Evolutionary conservation across 345 rosid genomes (phyloP).

Genomic region (Capsella bursapastoris): DNA sequence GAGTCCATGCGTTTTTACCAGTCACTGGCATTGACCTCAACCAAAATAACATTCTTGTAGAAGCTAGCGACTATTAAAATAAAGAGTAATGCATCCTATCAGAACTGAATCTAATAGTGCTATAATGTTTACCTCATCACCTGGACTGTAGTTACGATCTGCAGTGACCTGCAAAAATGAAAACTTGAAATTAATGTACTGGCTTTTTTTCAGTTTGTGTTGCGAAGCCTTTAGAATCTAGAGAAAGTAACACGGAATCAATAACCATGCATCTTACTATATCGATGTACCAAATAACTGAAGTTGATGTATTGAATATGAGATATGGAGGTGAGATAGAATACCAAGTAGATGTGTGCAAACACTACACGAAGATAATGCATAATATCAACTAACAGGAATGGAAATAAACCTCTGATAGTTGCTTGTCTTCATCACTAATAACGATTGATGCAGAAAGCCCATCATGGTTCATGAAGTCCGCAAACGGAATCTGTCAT

Average conservation of each 20-base stretch:
- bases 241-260: not conserved
- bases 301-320: not conserved
- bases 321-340: constrained; percentile 22
- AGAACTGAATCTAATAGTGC: not conserved
- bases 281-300: not conserved
- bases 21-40: not conserved
- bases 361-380: constrained; percentile 12
- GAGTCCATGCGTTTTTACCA: constrained; percentile 5
- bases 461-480: constrained; percentile 85
- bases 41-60: constrained; percentile 6
- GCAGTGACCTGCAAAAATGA: constrained; percentile 66
- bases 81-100: not conserved
- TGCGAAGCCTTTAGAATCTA: not conserved
- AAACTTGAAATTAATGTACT: constrained; percentile 26
- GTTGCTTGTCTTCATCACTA: constrained; percentile 63
- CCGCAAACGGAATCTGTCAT: constrained; percentile 88
- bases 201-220: constrained; percentile 5
- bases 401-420: constrained; percentile 64
- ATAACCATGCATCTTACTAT: constrained; percentile 32
- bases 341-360: constrained; percentile 13
- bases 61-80: not conserved
- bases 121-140: constrained; percentile 69
- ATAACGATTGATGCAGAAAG: constrained; percentile 64
- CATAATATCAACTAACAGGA: constrained; percentile 21
- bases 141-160: constrained; percentile 70